A percentile compares a stretch with the other conserved stretches of the same genome.
Evolutionary conservation across 1,139 yeast species (phyloP).

Genomic region (Blastobotrys arbuscula): DNA sequence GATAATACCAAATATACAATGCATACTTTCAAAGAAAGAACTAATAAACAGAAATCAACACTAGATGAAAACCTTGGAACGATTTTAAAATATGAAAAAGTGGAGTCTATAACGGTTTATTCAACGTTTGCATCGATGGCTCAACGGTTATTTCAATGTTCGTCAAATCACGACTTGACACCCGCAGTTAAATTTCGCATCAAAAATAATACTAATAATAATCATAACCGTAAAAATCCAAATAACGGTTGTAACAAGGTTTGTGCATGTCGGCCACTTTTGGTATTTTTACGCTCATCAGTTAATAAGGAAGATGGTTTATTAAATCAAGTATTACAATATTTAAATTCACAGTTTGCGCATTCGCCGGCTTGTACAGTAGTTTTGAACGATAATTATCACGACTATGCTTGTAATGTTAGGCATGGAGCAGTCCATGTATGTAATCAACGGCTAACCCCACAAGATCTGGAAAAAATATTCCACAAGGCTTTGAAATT

Average conservation of each 20-base stretch:
- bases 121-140: conserved; percentile 13
- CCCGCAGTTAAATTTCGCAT: background rate
- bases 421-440: conserved; percentile 9
- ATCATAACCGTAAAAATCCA: background rate
- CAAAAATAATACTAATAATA: background rate
- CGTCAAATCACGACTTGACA: conserved; percentile 7
- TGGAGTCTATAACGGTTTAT: conserved; percentile 4
- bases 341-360: conserved; percentile 10
- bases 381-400: conserved; percentile 6
- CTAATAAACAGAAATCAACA: background rate
- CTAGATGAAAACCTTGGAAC: background rate
- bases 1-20: conserved; percentile 5
- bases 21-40: background rate
- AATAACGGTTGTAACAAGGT: background rate
- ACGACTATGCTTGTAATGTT: background rate
- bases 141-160: conserved; percentile 11
- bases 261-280: conserved; percentile 8
- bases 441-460: background rate
- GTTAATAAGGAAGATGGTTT: background rate
- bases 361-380: conserved; percentile 11
- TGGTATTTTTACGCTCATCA: conserved; percentile 7
- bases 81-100: background rate
- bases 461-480: conserved; percentile 3
- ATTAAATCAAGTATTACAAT: conserved; percentile 8
- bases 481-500: conserved; percentile 4